Conservation (phyloP, 306 rosid genomes). For the Acacia crassicarpa region DNA sequence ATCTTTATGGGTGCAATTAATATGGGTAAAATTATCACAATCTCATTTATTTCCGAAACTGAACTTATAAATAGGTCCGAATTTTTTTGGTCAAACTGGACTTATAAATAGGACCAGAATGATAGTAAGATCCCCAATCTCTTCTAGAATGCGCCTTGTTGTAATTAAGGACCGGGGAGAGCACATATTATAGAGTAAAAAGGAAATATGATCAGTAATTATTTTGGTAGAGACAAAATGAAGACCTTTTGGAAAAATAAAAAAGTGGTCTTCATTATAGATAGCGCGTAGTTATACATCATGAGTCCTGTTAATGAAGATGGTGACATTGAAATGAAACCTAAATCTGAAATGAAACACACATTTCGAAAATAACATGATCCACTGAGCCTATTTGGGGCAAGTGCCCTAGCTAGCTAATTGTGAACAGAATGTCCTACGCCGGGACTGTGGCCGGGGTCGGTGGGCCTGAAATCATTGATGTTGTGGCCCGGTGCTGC, state of each 20-base stretch:
- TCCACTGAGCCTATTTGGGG: background rate
- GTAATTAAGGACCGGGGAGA: no score
- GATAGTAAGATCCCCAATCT: no score
- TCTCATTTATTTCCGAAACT: no score
- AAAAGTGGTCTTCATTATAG: background rate
- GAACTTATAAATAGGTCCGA: no score
- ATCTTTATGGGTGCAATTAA: no score
- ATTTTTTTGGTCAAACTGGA: no score
- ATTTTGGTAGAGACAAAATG: background rate
- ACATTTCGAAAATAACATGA: background rate
- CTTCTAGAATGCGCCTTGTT: no score
- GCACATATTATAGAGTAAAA: background rate
- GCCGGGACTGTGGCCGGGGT: slow-evolving; percentile 56
- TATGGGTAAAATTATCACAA: no score
- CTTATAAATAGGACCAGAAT: no score
- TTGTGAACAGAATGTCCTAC: slow-evolving; percentile 48
- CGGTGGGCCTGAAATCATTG: slow-evolving; percentile 40
- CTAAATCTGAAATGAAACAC: background rate
- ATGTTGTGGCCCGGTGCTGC: background rate
- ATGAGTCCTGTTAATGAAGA: background rate
- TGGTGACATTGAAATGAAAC: background rate
- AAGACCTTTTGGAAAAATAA: background rate
- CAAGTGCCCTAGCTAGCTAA: background rate
- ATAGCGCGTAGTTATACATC: background rate
- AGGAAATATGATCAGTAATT: background rate